Base-by-base conservation (phyloP, 2,329 filamentous ascomycete species). In the Hypoxylon rubiginosum region DNA sequence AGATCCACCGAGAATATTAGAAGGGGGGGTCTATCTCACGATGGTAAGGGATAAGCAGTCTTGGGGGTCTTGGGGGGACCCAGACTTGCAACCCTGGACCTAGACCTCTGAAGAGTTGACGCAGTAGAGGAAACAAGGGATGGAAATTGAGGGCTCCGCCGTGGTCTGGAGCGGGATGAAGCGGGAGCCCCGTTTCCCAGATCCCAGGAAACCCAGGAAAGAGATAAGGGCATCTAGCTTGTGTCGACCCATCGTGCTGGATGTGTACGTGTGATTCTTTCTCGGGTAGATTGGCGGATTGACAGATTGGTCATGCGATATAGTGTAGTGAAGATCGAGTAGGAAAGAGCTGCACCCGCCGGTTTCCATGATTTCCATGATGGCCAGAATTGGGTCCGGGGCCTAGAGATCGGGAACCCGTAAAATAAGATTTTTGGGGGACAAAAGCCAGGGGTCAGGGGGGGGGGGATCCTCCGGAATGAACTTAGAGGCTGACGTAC, bases 351-450 rank as follows among this genome's bases (percentile, higher is more conserved):
- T 61, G 56, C 56, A 62, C 46, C 43, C 39, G 51, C 56, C 62
- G 48, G 57, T 63, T 71, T 58, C 66, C n/a, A n/a, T n/a, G n/a
- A n/a, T n/a, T n/a, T n/a, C 63, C 61, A 43, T 66, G 68, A 69
- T 70, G 62, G 59, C 56, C 58, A 65, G 65, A 64, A 61, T 58
- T 55, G 54, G 49, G 70, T 70, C 66, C 61, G 63, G 62, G 68
- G 65, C 45, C 60, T 64, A 67, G 68, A 70, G 73, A 74, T 75
- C 73, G 73, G 67, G 66, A 69, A 69, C 71, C 68, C 70, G 70
- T 71, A 71, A 71, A 73, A 73, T 73, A 73, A 73, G 64, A 71
- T 72, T 73, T 65, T 66, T 54, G 72, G 69, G 72, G 69, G 58
- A 59, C 63, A 61, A 62, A 52, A 57, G 43, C 24, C 50, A 53